A percentile compares a stretch with the other conserved stretches of the same genome.
Conservation (phyloP, 1,284 basidiomycete species). For the Apiotrichum siamense region DNA sequence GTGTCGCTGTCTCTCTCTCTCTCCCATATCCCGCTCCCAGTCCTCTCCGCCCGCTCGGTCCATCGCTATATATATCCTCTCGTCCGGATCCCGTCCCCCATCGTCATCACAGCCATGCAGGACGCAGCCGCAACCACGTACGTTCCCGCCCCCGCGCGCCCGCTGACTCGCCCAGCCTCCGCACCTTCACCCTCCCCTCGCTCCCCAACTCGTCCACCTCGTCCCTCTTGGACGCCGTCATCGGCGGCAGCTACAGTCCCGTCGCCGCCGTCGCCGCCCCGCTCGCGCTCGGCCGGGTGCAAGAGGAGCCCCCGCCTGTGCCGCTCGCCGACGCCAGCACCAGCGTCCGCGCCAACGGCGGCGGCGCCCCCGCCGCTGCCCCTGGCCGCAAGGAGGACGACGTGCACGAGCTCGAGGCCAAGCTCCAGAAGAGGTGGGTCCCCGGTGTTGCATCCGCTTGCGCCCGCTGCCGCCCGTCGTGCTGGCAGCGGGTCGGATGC, state of each 20-base stretch:
- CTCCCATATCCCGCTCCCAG: not conserved
- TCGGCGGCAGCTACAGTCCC: conserved; percentile 17
- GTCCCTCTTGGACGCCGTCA: conserved; percentile 37
- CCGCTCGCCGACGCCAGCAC: conserved; percentile 14
- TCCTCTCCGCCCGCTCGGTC: not conserved
- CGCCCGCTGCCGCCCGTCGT: too few relatives aligned
- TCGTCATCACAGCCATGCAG: not conserved
- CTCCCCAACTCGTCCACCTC: conserved; percentile 26
- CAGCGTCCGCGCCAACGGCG: conserved; percentile 19
- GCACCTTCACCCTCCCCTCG: conserved; percentile 12
- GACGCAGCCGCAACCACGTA: not conserved
- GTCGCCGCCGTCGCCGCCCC: not conserved
- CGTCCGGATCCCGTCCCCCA: not conserved
- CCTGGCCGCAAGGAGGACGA: conserved; percentile 11
- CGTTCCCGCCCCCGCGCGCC: not conserved
- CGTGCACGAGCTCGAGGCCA: conserved; percentile 38
- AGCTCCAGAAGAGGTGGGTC: conserved; percentile 41
- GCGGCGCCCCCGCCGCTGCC: not conserved
- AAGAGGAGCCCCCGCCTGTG: conserved; percentile 1
- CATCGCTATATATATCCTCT: not conserved
- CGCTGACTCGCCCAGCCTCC: not conserved
- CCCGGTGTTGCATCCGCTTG: too few relatives aligned
- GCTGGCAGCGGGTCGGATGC: too few relatives aligned
- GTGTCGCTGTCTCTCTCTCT: too few relatives aligned
- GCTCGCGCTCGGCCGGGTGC: conserved; percentile 2